Evolutionary conservation across 495 filamentous ascomycete species (phyloP), one percentile per base, ranked within the genome.

Genomic region (Opeltia flavorubescens): DNA sequence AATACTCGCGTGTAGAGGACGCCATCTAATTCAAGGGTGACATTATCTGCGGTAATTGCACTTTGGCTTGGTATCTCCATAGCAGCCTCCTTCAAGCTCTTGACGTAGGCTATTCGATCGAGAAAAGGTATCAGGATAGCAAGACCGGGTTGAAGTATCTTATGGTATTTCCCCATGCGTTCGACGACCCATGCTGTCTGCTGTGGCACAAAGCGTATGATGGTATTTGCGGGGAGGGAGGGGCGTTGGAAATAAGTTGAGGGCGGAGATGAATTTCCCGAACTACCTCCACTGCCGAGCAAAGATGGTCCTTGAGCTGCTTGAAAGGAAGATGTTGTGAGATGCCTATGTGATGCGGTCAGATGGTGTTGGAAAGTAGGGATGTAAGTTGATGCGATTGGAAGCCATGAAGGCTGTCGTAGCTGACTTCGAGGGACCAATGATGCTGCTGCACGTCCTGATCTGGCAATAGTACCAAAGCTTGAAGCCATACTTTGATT

Each of bases 181-280:
- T 98, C 93, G 31, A 98, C 91, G 49, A 98, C 87, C 93, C 93
- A 98, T 68, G 91, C 93, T 46, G 89, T 95, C 69, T 96, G 91
- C 64, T 98, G 93, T 8, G 93, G 91, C 24, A 98, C 93, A 69
- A 98, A 98, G 46, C 89, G 86, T 52, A 98, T 74, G 54, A 98
- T 72, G 21, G 93, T 96, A 67, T 96, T 98, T 46, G 88, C 82
- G 20, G 91, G 91, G 23, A 94, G 70, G 13, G 72, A 62, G 40
- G 71, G 63, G 29, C 74, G 73, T 55, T 74, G 76, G 52, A 80
- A 74, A 61, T 81, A 83, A 51, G 73, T 71, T 2, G 64, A 65
- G 6, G 66, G 52, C 1, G 66, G 62, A 5, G 51, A 47, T 43
- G 50, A 40, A 20, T 31, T 0, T 33, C 15, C 8, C 35, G 41